These are phyloP conservation scores for Marchantia polymorpha DNA, from an alignment of 225 moss, liverwort and hornwort genomes.

Conservation along the genomic window DNA sequence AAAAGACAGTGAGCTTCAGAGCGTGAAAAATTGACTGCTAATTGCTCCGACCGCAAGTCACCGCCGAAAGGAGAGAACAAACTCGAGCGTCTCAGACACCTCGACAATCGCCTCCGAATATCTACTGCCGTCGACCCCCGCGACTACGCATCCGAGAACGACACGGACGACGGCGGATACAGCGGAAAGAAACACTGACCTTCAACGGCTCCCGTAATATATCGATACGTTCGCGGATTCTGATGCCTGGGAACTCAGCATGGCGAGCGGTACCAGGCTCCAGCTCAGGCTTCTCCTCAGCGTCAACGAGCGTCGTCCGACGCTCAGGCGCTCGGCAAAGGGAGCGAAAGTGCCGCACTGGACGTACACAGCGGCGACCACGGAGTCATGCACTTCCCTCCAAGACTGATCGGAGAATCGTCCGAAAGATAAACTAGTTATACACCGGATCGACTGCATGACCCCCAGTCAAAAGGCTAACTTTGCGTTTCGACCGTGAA, in stretches of 20 bases:
- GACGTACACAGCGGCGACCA: neutral
- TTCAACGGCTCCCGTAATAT: conserved; percentile 1
- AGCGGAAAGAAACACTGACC: neutral
- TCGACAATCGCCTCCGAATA: neutral
- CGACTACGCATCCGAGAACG: too few relatives aligned
- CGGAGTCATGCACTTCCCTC: neutral
- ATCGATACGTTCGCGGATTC: neutral
- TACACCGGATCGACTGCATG: neutral
- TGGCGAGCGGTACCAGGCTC: neutral
- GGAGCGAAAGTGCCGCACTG: neutral
- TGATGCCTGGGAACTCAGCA: neutral
- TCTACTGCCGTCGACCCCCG: neutral
- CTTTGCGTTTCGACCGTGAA: too few relatives aligned
- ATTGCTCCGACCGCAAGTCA: too few relatives aligned
- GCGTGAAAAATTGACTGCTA: too few relatives aligned
- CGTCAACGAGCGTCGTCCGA: too few relatives aligned
- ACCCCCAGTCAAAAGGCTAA: too few relatives aligned
- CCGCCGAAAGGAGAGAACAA: too few relatives aligned
- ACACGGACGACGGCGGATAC: too few relatives aligned
- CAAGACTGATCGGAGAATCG: neutral
- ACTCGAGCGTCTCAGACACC: too few relatives aligned
- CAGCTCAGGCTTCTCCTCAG: too few relatives aligned
- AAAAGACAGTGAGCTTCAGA: too few relatives aligned
- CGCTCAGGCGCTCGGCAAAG: too few relatives aligned
- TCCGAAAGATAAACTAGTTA: neutral